Evolutionary conservation across 1,284 basidiomycete species (phyloP), one percentile per base, ranked within the genome.

Genomic region (Malassezia vespertilionis): DNA sequence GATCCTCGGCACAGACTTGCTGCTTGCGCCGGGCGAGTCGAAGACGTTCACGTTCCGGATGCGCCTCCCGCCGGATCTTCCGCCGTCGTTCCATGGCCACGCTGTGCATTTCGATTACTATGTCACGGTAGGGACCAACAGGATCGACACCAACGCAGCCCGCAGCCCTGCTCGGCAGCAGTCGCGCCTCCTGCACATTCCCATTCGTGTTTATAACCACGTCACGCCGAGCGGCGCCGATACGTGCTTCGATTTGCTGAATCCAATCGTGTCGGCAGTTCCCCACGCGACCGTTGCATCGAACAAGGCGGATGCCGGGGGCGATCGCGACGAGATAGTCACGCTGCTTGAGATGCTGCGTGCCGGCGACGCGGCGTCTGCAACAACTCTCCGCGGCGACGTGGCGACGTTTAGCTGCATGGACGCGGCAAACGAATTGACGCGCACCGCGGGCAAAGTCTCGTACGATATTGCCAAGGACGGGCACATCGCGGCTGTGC

Each of bases 341-440:
- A 10, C 18, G 37, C 39, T 32, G n/a, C 12, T 39, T 11, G 10
- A 20, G 26, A n/a, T 30, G 23, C 36, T 50, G 31, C 18, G 24
- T 17, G 6, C n/a, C 8, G 47, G 32, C 10, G 23, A 33, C 12
- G 40, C 30, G 11, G 27, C 37, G 6, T 14, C n/a, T 8, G 46
- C 36, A 12, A 42, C 32, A 18, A 32, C 31, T 20, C 21, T n/a
- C 9, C 47, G 47, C 21, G 43, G 42, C 18, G 47, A 50, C n/a
- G n/a, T 9, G 4, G 21, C 21, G 24, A 18, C 20, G 39, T 33
- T 20, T 5, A 82, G 82, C 0, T 93, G 88, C 70, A 77, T 86
- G 45, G 83, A 89, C 60, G 86, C 86, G 0, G 86, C 95, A 1
- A 88, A 93, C 73, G 81, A 91, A 35, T 74, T 91, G 33, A 88